These are phyloP conservation scores for Aspergillus quadrilineatus DNA, from an alignment of 2,329 filamentous ascomycete species.

Conservation along the genomic window DNA sequence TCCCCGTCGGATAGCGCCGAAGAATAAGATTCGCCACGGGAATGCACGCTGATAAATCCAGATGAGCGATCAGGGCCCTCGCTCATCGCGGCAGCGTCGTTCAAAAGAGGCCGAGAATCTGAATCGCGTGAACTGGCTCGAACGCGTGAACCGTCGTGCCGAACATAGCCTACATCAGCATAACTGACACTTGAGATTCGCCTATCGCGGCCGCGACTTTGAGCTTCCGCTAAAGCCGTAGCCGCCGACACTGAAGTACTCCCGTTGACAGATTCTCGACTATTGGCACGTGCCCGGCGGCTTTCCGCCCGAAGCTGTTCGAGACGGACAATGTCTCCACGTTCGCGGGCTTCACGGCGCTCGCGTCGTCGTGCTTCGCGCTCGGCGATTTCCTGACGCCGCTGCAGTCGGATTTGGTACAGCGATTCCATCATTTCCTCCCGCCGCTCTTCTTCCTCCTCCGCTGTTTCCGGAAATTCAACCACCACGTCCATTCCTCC, in stretches of 20 bases:
- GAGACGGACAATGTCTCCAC: conserved; percentile 69
- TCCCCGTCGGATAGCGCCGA: conserved; percentile 35
- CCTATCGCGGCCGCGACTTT: conserved; percentile 43
- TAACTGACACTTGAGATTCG: conserved; percentile 51
- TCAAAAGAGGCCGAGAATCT: conserved; percentile 47
- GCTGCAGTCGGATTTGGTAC: conserved; percentile 80
- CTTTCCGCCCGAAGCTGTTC: conserved; percentile 60
- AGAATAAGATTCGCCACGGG: conserved; percentile 36
- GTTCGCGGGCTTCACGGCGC: conserved; percentile 68
- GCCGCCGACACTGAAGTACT: conserved; percentile 37
- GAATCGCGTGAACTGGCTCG: conserved; percentile 49
- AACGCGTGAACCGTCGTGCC: conserved; percentile 51
- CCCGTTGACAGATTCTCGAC: conserved; percentile 28
- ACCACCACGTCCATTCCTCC: conserved; percentile 88
- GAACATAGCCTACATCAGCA: conserved; percentile 48
- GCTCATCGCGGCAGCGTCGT: conserved; percentile 37
- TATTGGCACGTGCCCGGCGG: conserved; percentile 53
- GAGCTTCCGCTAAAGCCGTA: conserved; percentile 45
- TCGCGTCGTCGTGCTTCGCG: conserved; percentile 72
- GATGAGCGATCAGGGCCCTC: conserved; percentile 27
- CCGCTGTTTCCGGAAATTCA: conserved; percentile 75
- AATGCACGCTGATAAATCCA: conserved; percentile 30
- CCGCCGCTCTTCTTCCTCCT: conserved; percentile 74
- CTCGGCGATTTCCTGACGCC: conserved; percentile 72
- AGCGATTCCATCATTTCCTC: conserved; percentile 91